These are phyloP conservation scores for Coemansia sp. DNA, from an alignment of 192 early-diverging fungal genomes.

Conservation along the genomic window DNA sequence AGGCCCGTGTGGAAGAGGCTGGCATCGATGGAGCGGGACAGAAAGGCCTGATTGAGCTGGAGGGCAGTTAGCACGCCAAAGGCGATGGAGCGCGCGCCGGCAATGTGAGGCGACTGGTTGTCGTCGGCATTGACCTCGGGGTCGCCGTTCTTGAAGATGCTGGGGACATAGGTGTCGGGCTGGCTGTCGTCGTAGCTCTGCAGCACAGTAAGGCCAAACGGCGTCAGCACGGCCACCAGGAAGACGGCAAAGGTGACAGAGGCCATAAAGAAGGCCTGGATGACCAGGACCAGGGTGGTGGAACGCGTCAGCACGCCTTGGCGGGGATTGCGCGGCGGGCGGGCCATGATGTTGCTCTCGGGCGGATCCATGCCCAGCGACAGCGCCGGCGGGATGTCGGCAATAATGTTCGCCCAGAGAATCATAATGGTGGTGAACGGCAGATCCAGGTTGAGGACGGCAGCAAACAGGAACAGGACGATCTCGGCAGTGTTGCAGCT, in stretches of 20 bases:
- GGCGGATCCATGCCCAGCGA: conserved; percentile 86
- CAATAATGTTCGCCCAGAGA: conserved; percentile 96
- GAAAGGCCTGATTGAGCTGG: conserved; percentile 84
- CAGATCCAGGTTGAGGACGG: conserved; percentile 67
- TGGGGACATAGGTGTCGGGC: conserved; percentile 32
- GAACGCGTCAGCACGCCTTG: conserved; percentile 65
- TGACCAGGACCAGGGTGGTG: conserved; percentile 58
- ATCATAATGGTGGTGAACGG: conserved; percentile 94
- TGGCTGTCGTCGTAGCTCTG: conserved; percentile 5
- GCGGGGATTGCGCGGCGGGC: conserved; percentile 70
- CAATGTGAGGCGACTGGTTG: conserved; percentile 40
- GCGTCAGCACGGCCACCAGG: conserved; percentile 49
- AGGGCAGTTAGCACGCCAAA: conserved; percentile 79
- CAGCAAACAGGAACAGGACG: conserved; percentile 74
- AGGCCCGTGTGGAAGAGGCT: conserved; percentile 75
- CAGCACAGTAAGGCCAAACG: conserved; percentile 33
- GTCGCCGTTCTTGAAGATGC: conserved; percentile 42
- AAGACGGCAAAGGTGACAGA: conserved; percentile 59
- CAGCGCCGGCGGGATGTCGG: conserved; percentile 94
- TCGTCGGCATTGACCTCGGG: conserved; percentile 38
- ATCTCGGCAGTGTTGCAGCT: conserved; percentile 96
- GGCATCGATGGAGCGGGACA: conserved; percentile 64
- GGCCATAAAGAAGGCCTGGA: conserved; percentile 70
- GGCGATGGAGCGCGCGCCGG: conserved; percentile 49
- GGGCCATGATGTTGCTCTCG: conserved; percentile 79